Percentiles rank a stretch among this genome's conserved stretches.
Conservation (phyloP, 139 green algal species). For the Marvania coccoides region DNA sequence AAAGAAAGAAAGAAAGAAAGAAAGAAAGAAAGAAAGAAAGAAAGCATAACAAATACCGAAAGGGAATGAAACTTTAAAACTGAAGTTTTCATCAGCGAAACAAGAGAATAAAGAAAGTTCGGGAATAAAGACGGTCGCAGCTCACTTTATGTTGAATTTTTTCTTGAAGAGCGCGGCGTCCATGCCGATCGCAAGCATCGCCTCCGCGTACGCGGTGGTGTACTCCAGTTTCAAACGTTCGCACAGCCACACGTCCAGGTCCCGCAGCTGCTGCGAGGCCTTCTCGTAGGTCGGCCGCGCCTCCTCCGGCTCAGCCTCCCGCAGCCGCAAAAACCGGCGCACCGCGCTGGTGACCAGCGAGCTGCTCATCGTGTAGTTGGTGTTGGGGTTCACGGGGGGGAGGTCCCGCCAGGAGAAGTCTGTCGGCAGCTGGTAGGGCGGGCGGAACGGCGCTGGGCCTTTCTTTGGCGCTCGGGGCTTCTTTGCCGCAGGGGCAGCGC, state of each 20-base stretch:
- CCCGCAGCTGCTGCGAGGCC: slow-evolving; percentile 3
- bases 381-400: slow-evolving; percentile 4
- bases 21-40: no score
- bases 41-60: no score
- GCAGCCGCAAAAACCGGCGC: slow-evolving; percentile 15
- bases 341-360: slow-evolving; percentile 4
- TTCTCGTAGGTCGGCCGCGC: background rate
- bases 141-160: background rate
- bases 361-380: background rate
- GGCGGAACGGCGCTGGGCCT: background rate
- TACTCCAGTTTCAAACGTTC: slow-evolving; percentile 5
- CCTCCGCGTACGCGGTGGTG: background rate
- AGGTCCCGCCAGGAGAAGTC: slow-evolving; percentile 4
- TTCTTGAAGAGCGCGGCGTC: background rate
- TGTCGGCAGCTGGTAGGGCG: background rate
- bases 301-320: background rate
- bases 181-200: no score
- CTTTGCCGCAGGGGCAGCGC: background rate
- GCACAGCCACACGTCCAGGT: slow-evolving; percentile 6
- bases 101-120: no score
- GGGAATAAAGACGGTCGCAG: no score
- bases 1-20: no score
- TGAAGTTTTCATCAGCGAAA: no score
- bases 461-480: background rate
- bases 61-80: no score